A percentile compares a stretch with the other conserved stretches of the same genome.
These are phyloP conservation scores for Amauroascus verrucosus DNA, from an alignment of 2,329 filamentous ascomycete genomes.

Conservation along the genomic window DNA sequence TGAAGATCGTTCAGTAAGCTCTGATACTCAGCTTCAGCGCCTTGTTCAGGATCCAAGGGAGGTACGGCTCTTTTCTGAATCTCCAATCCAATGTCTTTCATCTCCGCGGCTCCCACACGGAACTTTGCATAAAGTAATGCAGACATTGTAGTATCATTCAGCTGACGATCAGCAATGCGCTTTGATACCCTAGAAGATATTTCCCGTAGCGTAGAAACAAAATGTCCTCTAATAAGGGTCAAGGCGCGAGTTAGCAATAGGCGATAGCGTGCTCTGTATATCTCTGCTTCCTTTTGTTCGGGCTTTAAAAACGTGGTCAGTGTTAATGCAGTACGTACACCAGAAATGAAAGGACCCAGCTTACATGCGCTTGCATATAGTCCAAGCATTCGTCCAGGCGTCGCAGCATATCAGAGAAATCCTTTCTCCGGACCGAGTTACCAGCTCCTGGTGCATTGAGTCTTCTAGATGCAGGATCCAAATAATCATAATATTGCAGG, in stretches of 20 bases:
- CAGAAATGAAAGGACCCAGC: conserved; percentile 21
- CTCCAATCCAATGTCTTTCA: conserved; percentile 56
- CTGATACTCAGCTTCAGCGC: conserved; percentile 53
- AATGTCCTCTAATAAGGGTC: conserved; percentile 57
- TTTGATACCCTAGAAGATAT: conserved; percentile 53
- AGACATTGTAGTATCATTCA: conserved; percentile 63
- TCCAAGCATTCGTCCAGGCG: conserved; percentile 83
- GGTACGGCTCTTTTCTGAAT: conserved; percentile 56
- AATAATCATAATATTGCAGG: conserved; percentile 85
- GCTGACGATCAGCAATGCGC: conserved; percentile 54
- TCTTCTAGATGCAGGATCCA: conserved; percentile 79
- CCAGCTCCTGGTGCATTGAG: conserved; percentile 87
- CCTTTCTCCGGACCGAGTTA: conserved; percentile 69
- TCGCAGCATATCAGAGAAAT: conserved; percentile 77
- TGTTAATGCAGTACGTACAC: conserved; percentile 14
- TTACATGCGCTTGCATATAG: conserved; percentile 80
- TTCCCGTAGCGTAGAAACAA: conserved; percentile 53
- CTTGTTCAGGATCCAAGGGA: conserved; percentile 49
- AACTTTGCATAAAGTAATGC: conserved; percentile 63
- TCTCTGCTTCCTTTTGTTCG: conserved; percentile 74
- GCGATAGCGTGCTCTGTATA: conserved; percentile 79
- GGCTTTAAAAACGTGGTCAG: conserved; percentile 42
- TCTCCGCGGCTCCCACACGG: conserved; percentile 53
- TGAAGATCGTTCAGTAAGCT: conserved; percentile 56
- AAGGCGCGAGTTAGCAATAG: conserved; percentile 62